These are phyloP conservation scores for Naganishia kalamii DNA, from an alignment of 768 basidiomycete species.

Conservation along the genomic window DNA sequence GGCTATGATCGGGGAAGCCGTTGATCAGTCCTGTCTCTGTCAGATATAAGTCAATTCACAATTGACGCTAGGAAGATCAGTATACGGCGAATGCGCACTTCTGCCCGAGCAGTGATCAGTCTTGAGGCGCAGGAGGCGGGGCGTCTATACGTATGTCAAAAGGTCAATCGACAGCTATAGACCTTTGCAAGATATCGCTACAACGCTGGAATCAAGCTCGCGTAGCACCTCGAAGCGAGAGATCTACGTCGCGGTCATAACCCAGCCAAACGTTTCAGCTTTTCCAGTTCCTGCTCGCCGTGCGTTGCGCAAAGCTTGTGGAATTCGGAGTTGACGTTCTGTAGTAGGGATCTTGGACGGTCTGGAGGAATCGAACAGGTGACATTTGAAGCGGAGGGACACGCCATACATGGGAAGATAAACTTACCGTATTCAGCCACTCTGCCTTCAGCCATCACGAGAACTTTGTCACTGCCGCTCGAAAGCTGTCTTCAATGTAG, in stretches of 20 bases:
- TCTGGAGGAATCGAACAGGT: not conserved
- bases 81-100: too few species aligned
- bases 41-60: too few species aligned
- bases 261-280: not conserved
- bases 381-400: not conserved
- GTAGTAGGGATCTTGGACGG: not conserved
- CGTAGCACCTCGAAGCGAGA: too few species aligned
- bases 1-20: too few species aligned
- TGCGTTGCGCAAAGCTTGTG: constrained; percentile 9
- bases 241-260: not conserved
- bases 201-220: too few species aligned
- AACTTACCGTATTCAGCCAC: not conserved
- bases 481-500: not conserved
- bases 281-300: not conserved
- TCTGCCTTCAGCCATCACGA: not conserved
- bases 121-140: too few species aligned
- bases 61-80: too few species aligned
- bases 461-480: not conserved
- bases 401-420: not conserved
- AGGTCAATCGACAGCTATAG: too few species aligned
- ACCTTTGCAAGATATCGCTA: too few species aligned
- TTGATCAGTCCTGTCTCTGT: too few species aligned
- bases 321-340: not conserved
- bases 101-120: too few species aligned
- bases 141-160: too few species aligned